Base-by-base conservation (phyloP, 345 rosid species). In the Lenwebbia sp. region DNA sequence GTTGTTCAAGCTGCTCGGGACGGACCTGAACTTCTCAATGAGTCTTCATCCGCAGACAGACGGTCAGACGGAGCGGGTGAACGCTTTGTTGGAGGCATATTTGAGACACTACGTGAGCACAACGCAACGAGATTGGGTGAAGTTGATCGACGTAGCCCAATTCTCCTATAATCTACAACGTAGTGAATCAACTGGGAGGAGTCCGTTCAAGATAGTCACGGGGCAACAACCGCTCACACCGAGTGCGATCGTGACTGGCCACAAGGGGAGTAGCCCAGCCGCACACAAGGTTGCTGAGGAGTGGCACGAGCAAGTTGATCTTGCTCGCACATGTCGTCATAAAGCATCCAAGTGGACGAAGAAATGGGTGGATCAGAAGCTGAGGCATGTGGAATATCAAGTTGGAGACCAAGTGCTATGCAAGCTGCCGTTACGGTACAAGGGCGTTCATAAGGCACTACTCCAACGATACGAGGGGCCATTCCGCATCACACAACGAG, bases 381-480 rank as follows among this genome's bases (percentile, higher is more conserved):
- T 10, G 5, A 6, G 6, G 13, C 3, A 26, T 19, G 30, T 26
- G 6, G 13, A 26, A 12, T 57, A 26, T 7, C 17, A 57, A 26
- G 28, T 57, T 0, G 1, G 0, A 26, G 33, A 26, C 65, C 14
- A 25, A 26, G 33, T 12, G 65, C 26, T 57, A 33, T 30, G 30
- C n/a, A 57, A 12, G 62, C 33, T 26, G 26, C n/a, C 26, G 13
- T 15, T 26, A 5, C 33, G 30, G 12, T 57, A 57, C 65, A 26
- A 12, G 33, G 17, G 22, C 13, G n/a, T 26, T 13, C 17, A 57
- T 11, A 26, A 26, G 3, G 17, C 7, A 3, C 0, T 26, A 10
- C 26, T 26, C 7, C 0, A 1, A 26, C 7, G 0, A 28, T 26
- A 26, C 2, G 1, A 57, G n/a, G n/a, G 4, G n/a, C 7, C 33